phyloP scores from a whole-genome alignment of 768 basidiomycete species.

The Phallus indusiatus region DNA sequence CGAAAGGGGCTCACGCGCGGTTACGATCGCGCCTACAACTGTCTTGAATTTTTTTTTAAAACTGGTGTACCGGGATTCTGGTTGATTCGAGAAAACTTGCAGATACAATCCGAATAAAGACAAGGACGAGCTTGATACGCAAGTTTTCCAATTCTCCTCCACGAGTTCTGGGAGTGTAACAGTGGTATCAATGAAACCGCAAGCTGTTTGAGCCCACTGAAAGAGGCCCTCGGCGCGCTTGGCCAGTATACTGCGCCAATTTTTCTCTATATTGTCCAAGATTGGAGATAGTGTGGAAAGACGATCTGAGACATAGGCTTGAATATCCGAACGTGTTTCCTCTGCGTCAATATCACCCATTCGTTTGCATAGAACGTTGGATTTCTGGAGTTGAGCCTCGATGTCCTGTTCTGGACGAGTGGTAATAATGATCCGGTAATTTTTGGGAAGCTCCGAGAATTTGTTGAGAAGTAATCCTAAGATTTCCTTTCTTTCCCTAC shows the following conservation, averaged over 20 bases:
- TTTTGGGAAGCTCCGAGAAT: slow-evolving; percentile 13
- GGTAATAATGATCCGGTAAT: slow-evolving; percentile 20
- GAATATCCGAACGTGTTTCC: not conserved
- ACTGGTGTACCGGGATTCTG: slow-evolving; percentile 7
- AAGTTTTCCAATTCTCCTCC: not conserved
- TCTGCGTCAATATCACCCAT: not conserved
- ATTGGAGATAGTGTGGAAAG: not conserved
- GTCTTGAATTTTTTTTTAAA: slow-evolving; percentile 13
- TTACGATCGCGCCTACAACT: slow-evolving; percentile 16
- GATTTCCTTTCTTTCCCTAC: slow-evolving; percentile 9
- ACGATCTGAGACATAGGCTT: not conserved
- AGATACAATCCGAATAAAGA: slow-evolving; percentile 14
- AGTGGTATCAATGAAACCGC: slow-evolving; percentile 16
- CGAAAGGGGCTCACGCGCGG: slow-evolving; percentile 17
- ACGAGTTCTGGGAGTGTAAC: not conserved
- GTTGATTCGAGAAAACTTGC: slow-evolving; percentile 13
- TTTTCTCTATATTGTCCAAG: not conserved
- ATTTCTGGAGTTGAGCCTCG: not conserved
- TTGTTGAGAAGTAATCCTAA: slow-evolving; percentile 15
- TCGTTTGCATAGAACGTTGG: not conserved
- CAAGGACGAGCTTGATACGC: slow-evolving; percentile 13
- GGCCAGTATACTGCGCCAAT: slow-evolving; percentile 10
- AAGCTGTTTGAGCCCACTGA: slow-evolving; percentile 22
- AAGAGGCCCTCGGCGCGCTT: slow-evolving; percentile 22
- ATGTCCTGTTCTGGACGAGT: slow-evolving; percentile 20